A percentile compares a stretch with the other conserved stretches of the same genome.
These are phyloP conservation scores for Kalanchoe fedtschenkoi DNA, from an alignment of 164 flowering plant genomes.

Conservation along the genomic window DNA sequence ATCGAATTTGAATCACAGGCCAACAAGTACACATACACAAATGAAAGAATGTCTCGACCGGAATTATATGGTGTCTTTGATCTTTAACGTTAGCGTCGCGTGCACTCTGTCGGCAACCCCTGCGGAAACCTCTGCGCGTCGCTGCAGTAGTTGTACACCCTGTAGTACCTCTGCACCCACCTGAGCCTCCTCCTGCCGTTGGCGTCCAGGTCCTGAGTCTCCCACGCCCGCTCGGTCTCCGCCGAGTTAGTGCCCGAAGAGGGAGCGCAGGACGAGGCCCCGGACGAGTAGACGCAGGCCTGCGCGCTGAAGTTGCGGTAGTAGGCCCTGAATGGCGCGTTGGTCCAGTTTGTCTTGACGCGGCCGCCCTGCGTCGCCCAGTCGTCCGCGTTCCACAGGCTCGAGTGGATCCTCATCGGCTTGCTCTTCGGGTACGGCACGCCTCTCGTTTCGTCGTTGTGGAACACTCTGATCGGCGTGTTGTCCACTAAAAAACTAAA, in stretches of 20 bases:
- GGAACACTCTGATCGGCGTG: background rate
- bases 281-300: no score
- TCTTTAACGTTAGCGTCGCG: no score
- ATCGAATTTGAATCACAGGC: no score
- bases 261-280: background rate
- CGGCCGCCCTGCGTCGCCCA: background rate
- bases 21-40: no score
- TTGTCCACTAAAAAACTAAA: background rate
- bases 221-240: background rate
- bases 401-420: conserved; percentile 2
- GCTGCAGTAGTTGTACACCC: background rate
- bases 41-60: no score
- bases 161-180: background rate
- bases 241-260: background rate
- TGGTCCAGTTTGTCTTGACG: background rate
- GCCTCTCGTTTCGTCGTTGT: background rate
- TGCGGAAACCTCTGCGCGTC: background rate
- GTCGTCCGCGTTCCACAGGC: background rate
- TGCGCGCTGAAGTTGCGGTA: background rate
- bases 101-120: background rate
- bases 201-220: background rate
- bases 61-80: no score
- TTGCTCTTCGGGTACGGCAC: background rate
- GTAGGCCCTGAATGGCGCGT: background rate
- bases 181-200: background rate